phyloP scores from a whole-genome alignment of 352 stramenopile species.

The Phytophthora hibernalis region DNA sequence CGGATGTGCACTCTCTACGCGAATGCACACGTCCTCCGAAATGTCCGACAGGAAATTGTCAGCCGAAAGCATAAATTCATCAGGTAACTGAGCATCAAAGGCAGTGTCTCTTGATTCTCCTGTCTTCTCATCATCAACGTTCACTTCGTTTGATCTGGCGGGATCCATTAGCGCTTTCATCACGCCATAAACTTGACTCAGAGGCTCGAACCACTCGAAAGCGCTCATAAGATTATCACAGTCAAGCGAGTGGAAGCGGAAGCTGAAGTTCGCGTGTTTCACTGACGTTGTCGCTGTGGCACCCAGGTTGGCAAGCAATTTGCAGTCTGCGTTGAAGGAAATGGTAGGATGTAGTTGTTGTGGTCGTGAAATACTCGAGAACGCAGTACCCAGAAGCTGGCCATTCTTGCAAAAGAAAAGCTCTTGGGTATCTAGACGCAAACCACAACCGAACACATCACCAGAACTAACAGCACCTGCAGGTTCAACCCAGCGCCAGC shows the following conservation, averaged over 20 bases:
- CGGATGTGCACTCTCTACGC: conserved; percentile 77
- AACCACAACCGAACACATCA: conserved; percentile 81
- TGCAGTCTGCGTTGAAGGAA: conserved; percentile 76
- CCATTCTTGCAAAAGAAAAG: conserved; percentile 91
- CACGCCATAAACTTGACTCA: conserved; percentile 87
- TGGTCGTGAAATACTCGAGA: conserved; percentile 67
- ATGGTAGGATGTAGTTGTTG: conserved; percentile 76
- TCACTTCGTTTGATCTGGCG: conserved; percentile 22
- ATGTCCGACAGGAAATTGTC: conserved; percentile 90
- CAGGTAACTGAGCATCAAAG: conserved; percentile 44
- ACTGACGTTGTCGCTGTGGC: conserved; percentile 35
- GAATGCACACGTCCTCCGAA: conserved; percentile 84
- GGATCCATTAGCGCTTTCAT: conserved; percentile 86
- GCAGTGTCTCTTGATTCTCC: conserved; percentile 5
- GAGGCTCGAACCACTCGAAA: conserved; percentile 89
- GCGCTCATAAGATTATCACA: conserved; percentile 87
- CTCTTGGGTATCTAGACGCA: conserved; percentile 82
- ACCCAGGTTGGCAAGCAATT: conserved; percentile 81
- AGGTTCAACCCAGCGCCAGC: conserved; percentile 78
- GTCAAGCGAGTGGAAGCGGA: conserved; percentile 83
- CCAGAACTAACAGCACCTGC: conserved; percentile 50
- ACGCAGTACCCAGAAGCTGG: conserved; percentile 76
- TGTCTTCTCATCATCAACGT: neutral
- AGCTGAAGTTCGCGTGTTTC: conserved; percentile 70
- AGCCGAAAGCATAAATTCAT: conserved; percentile 90